Evolutionary conservation across 208 protist species (phyloP), one percentile per base, ranked within the genome.

Genomic region (Leishmania mexicana): DNA sequence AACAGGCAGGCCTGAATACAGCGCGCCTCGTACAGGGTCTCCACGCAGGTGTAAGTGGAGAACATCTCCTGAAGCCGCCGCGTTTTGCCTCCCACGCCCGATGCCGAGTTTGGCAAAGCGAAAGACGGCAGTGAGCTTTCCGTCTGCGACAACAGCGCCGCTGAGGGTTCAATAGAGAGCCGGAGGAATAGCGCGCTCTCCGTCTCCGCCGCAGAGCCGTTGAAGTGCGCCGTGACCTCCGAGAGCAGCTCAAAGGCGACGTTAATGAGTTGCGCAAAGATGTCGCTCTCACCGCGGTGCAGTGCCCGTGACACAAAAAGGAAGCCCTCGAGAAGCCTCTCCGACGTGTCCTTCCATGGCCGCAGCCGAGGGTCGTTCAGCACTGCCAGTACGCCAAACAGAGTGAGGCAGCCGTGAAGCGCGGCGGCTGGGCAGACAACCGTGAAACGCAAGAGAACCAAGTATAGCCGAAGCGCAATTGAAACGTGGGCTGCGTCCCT

Each of bases 381-480:
- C 3, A 81, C 78, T 13, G 91, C 85, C 31, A 96, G 85, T 6
- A 94, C 76, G 15, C 90, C 88, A 40, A 96, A 80, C 28, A 95
- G 80, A 3, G 87, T 92, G 53, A 95, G 72, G 53, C 84, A 86
- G 8, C 88, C 86, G 58, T 94, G 92, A 2, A 96, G 75, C 17
- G 86, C 72, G 8, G 89, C 84, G 17, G 83, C 76, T 3, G 92
- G 92, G 35, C 87, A 81, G 54, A 79, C 62, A 1, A 85, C 81
- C 10, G 90, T 85, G 74, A 94, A 89, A 75, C 88, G 87, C 8
- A 90, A 54, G 35, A 94, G 86, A 28, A 84, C 90, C 10, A 89
- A 49, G 79, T 95, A 96, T 7, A 96, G 73, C 1, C 89, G 89
- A 51, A 93, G 83, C 13, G 89, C 88, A 40, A 90, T 80, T 28